phyloP scores from a whole-genome alignment of 1,284 basidiomycete species.

The Malassezia obtusa region DNA sequence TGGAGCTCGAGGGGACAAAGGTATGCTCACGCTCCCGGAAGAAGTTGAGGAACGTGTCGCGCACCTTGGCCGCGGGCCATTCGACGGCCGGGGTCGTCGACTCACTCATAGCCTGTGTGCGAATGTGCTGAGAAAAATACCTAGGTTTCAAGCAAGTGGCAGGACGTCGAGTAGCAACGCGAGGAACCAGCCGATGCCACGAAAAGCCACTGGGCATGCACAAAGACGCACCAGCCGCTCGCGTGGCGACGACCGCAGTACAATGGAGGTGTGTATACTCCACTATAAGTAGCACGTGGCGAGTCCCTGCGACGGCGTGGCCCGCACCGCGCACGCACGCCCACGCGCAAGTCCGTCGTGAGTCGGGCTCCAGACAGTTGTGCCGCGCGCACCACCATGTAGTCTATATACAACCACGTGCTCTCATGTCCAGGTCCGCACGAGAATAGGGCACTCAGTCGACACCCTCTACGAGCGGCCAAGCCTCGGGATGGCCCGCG shows the following conservation, averaged over 20 bases:
- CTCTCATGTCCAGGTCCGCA: too few species aligned
- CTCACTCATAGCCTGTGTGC: conserved; percentile 8
- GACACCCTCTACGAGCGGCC: too few species aligned
- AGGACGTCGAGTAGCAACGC: neutral
- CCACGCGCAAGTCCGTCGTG: too few species aligned
- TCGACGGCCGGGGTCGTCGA: conserved; percentile 29
- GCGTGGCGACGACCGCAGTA: neutral
- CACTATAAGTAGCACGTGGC: too few species aligned
- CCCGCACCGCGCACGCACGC: too few species aligned
- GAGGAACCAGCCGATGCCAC: conserved; percentile 4
- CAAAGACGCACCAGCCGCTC: neutral
- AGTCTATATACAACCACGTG: too few species aligned
- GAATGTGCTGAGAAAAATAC: neutral
- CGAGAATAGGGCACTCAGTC: too few species aligned
- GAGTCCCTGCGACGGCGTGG: too few species aligned
- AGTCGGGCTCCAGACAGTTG: too few species aligned
- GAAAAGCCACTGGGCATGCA: conserved; percentile 16
- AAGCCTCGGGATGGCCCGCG: too few species aligned
- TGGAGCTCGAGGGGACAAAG: conserved; percentile 84
- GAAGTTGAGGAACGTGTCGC: conserved; percentile 66
- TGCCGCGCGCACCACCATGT: too few species aligned
- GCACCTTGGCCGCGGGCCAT: conserved; percentile 63
- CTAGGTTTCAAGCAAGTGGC: neutral
- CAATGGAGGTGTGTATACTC: conserved; percentile 17
- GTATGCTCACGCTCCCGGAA: conserved; percentile 71